Conservation (phyloP, 73 alveolate species). For the Tetrahymena borealis region DNA sequence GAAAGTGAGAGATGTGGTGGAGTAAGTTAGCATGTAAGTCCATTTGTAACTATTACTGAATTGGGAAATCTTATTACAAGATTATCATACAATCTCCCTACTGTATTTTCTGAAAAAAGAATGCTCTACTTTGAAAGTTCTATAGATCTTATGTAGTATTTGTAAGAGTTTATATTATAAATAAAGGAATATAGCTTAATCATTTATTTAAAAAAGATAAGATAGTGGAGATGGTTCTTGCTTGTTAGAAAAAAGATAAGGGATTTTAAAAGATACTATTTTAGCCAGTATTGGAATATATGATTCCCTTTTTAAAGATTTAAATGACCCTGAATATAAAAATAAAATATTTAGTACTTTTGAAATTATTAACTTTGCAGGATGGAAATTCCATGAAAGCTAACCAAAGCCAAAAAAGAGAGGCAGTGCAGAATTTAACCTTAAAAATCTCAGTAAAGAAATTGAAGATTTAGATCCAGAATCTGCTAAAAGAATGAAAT, state of each 20-base stretch:
- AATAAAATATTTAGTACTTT: slow-evolving; percentile 30
- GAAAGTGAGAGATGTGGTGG: slow-evolving; percentile 60
- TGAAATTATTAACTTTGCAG: slow-evolving; percentile 42
- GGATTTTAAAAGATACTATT: slow-evolving; percentile 25
- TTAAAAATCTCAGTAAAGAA: background rate
- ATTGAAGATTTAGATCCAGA: background rate
- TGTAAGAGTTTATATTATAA: background rate
- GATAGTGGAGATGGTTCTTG: slow-evolving; percentile 46
- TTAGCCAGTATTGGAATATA: slow-evolving; percentile 42
- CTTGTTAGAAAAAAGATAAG: slow-evolving; percentile 27
- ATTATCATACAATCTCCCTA: slow-evolving; percentile 34
- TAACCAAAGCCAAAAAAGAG: slow-evolving; percentile 30
- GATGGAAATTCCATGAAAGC: slow-evolving; percentile 47
- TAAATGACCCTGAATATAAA: background rate
- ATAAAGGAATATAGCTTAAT: slow-evolving; percentile 15
- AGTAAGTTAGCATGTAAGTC: slow-evolving; percentile 51
- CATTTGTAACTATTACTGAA: slow-evolving; percentile 38
- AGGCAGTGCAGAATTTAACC: slow-evolving; percentile 21
- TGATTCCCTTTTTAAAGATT: slow-evolving; percentile 24
- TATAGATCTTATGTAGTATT: slow-evolving; percentile 14
- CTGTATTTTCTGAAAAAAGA: slow-evolving; percentile 31
- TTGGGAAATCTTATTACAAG: slow-evolving; percentile 44
- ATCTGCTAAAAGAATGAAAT: background rate
- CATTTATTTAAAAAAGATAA: slow-evolving; percentile 25
- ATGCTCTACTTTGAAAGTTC: background rate